Evolutionary conservation across 805 yeast species (phyloP), one percentile per base, ranked within the genome.

Genomic region (Sugiyamaella smithiae): DNA sequence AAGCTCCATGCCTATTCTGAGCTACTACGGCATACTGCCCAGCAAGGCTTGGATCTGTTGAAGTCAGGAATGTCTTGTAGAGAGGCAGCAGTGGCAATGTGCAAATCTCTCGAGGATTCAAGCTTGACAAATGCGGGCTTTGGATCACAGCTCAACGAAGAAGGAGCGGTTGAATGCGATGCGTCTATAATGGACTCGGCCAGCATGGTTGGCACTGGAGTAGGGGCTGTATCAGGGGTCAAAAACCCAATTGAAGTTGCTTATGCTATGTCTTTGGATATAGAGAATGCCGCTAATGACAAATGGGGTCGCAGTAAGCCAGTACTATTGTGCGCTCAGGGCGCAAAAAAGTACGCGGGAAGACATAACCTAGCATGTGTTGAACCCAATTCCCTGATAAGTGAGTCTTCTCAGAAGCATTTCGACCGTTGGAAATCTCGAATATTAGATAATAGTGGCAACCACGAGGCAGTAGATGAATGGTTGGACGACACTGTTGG

Each of bases 151-250:
- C 54, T 68, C 35, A 68, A 62, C 22, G 32, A 24, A 2, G 45
- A 45, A 8, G 72, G 72, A 1, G 41, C 45, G 2, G 66, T 70
- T 6, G 73, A 70, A 43, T 67, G 73, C 45, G 76, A 71, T 55
- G 75, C 76, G n/a, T 55, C 65, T 0, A 48, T 71, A 2, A 60
- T 68, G 52, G 43, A 50, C 33, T 40, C 59, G 2, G 33, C 37
- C 7, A 11, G 36, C 25, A 19, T 43, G 20, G 48, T 56, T 4
- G 58, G 58, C 2, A 66, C 68, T 1, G 60, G 65, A 2, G 71
- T 69, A 2, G 69, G 70, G 1, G 59, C 68, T 4, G 51, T 62
- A 2, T 43, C 55, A 0, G 62, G 57, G 5, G 56, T 65, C 1
- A 45, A 41, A 12, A 60, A 66, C 44, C 74, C 75, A 1, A 47